Conservation (phyloP, 2,329 filamentous ascomycete genomes). For the Polychaeton citri region DNA sequence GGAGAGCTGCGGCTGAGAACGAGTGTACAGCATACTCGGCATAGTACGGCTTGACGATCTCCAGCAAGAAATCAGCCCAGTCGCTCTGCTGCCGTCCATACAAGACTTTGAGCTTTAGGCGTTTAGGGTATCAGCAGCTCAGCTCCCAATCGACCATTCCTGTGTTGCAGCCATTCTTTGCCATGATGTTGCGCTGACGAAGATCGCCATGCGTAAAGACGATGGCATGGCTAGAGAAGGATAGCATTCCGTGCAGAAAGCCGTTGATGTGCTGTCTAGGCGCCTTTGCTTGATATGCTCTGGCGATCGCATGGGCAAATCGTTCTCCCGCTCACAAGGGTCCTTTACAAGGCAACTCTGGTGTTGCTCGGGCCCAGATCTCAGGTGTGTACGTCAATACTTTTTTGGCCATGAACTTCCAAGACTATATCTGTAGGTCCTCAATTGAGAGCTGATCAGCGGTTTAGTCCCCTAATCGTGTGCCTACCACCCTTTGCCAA, state of each 20-base stretch:
- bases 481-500: not conserved
- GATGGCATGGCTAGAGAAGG: slow-evolving; percentile 1
- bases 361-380: no score
- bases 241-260: not conserved
- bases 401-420: no score
- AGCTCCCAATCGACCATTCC: slow-evolving; percentile 12
- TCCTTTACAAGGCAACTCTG: no score
- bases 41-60: not conserved
- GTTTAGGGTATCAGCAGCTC: slow-evolving; percentile 11
- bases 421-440: no score
- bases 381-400: no score
- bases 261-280: not conserved
- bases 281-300: not conserved
- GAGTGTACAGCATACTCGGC: not conserved
- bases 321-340: not conserved
- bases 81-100: not conserved
- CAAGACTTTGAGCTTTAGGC: slow-evolving; percentile 5
- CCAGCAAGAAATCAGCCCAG: not conserved
- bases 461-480: not conserved
- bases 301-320: not conserved
- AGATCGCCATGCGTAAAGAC: slow-evolving; percentile 12
- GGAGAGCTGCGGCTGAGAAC: not conserved
- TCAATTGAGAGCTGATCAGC: not conserved
- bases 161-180: slow-evolving; percentile 4
- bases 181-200: slow-evolving; percentile 9